Percentiles rank a stretch among this genome's conserved stretches.
Conservation (phyloP, 1,139 yeast species). For the Candida sanyaensis region DNA sequence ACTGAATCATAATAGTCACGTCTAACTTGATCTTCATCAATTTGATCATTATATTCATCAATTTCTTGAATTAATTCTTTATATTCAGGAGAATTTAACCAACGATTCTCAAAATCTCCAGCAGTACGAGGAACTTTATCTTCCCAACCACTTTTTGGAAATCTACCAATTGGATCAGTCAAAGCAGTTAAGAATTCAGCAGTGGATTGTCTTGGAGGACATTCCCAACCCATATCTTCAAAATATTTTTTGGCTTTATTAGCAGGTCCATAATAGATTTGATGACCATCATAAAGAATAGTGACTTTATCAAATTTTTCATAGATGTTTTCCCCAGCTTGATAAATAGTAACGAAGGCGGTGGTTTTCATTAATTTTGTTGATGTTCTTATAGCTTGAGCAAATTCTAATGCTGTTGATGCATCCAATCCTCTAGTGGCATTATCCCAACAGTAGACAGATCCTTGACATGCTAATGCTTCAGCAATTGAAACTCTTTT, state of each 20-base stretch:
- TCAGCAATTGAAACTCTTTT: conserved; percentile 79
- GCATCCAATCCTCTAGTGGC: conserved; percentile 82
- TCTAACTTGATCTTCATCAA: conserved; percentile 39
- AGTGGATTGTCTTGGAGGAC: conserved; percentile 65
- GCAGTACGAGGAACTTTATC: conserved; percentile 57
- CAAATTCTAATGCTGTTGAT: conserved; percentile 68
- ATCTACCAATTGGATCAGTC: conserved; percentile 57
- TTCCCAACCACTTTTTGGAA: conserved; percentile 47
- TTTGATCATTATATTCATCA: conserved; percentile 38
- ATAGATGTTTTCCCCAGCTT: conserved; percentile 69
- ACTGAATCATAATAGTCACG: conserved; percentile 35
- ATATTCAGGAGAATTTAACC: conserved; percentile 56
- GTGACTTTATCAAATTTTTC: conserved; percentile 65
- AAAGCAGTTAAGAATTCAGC: conserved; percentile 72
- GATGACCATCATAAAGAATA: conserved; percentile 58
- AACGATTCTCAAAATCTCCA: conserved; percentile 55
- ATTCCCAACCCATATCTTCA: conserved; percentile 59
- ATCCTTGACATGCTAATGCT: conserved; percentile 58
- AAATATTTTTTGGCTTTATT: conserved; percentile 55
- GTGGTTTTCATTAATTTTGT: conserved; percentile 57
- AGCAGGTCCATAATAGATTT: conserved; percentile 61
- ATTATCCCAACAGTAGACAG: conserved; percentile 71
- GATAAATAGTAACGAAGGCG: conserved; percentile 63
- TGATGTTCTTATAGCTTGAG: conserved; percentile 60
- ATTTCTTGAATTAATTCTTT: conserved; percentile 38